These are phyloP conservation scores for Diaporthe batatas DNA, from an alignment of 2,329 filamentous ascomycete species.

Conservation along the genomic window DNA sequence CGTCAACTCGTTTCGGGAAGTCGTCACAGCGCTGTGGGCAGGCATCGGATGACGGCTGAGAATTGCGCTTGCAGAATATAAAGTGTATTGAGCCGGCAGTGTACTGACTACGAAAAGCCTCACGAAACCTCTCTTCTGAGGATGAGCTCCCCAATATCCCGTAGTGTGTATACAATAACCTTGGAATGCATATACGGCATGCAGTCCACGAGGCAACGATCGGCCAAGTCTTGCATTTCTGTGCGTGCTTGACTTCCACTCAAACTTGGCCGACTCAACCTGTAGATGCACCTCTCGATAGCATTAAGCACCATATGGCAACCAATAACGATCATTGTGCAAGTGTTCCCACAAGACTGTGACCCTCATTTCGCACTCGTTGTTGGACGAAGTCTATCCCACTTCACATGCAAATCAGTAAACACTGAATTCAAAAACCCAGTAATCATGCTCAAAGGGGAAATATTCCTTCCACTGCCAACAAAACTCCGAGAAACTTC, in stretches of 20 bases:
- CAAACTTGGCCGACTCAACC: neutral
- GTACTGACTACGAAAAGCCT: too few relatives aligned
- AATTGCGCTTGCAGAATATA: neutral
- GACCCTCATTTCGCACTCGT: neutral
- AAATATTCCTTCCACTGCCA: neutral
- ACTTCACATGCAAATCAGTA: neutral
- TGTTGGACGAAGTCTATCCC: too few relatives aligned
- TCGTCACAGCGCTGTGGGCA: conserved; percentile 6
- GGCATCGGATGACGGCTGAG: conserved; percentile 24
- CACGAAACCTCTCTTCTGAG: neutral
- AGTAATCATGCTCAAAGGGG: too few relatives aligned
- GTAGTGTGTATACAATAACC: too few relatives aligned
- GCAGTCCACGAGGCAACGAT: neutral
- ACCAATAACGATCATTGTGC: neutral
- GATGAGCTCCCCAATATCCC: too few relatives aligned
- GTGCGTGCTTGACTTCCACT: too few relatives aligned
- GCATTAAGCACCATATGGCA: too few relatives aligned
- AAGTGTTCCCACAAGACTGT: neutral
- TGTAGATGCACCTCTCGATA: neutral
- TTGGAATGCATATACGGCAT: too few relatives aligned
- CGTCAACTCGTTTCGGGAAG: conserved; percentile 14
- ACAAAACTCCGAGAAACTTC: conserved; percentile 2
- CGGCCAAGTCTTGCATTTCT: neutral
- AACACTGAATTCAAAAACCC: too few relatives aligned
- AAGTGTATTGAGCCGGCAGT: neutral